Evolutionary conservation across 495 filamentous ascomycete genomes (phyloP).

Genomic region (Viridothelium virens): DNA sequence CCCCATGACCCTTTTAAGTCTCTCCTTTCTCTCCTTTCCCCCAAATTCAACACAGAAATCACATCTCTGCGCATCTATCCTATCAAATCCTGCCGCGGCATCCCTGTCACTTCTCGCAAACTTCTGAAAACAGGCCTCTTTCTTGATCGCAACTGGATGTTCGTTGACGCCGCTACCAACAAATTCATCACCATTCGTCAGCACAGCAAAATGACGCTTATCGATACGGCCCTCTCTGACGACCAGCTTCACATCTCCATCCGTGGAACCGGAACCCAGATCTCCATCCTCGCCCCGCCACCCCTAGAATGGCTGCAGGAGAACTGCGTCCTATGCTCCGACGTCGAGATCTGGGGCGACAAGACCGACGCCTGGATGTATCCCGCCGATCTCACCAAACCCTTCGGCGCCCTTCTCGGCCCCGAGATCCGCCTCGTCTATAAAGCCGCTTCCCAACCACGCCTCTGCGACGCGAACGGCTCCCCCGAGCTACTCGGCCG

Average conservation of each 20-base stretch:
- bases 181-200: constrained; percentile 39
- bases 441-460: constrained; percentile 33
- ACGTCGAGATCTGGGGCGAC: constrained; percentile 34
- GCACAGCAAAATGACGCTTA: constrained; percentile 35
- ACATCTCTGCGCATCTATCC: constrained; percentile 34
- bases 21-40: constrained; percentile 16
- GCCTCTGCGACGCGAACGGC: constrained; percentile 29
- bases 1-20: background rate
- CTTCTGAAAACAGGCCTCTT: constrained; percentile 34
- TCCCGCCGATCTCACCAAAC: constrained; percentile 25
- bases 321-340: constrained; percentile 25
- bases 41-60: constrained; percentile 27
- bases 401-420: constrained; percentile 34
- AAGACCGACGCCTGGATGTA: constrained; percentile 33
- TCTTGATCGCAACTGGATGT: constrained; percentile 41
- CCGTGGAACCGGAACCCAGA: constrained; percentile 20
- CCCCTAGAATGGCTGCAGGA: constrained; percentile 29
- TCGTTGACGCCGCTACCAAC: constrained; percentile 28
- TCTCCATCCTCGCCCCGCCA: constrained; percentile 35
- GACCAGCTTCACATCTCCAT: constrained; percentile 25
- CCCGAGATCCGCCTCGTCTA: constrained; percentile 35
- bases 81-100: constrained; percentile 39
- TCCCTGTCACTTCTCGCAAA: constrained; percentile 25
- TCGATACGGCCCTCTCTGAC: constrained; percentile 32
- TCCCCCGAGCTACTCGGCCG: constrained; percentile 29